Base-by-base conservation (phyloP, 1,139 yeast species). In the Zygoascus meyerae region DNA sequence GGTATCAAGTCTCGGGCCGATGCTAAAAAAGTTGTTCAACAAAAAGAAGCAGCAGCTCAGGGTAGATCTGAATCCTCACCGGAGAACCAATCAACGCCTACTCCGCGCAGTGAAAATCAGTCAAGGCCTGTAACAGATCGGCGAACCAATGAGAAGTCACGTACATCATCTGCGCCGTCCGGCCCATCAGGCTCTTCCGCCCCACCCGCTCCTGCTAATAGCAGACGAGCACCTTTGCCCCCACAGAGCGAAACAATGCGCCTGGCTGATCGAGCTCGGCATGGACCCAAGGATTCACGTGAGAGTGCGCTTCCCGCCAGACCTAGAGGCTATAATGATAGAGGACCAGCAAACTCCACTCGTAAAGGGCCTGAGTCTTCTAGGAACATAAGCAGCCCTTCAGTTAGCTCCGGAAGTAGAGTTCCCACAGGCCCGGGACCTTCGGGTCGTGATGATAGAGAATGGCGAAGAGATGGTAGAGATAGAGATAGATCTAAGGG, bases 381-480 rank as follows among this genome's bases (percentile, higher is more conserved):
- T 15, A 16, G 10, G n/a, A 44, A 30, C 15, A 29, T 34, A 6
- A 7, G 26, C 6, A 7, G 26, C 4, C 37, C 14, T 3, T 30
- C 46, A 5, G 55, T 55, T 8, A 56, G 55, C 5, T 52, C 58
- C 1, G 37, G 55, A 8, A 58, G 58, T 2, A 48, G 52, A 26
- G 55, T 55, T 18, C 59, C 59, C 8, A 53, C 56, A 54, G 55
- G 11, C 52, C 56, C 26, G 44, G 21, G 4, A 11, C 38, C 40
- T 10, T 40, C 34, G 2, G 26, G 11, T 11, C 31, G 37, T 7
- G 44, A 39, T 8, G 18, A 14, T 8, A 33, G 39, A 10, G 41
- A 45, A 34, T 26, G 44, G 37, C 11, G 42, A 11, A 40, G 45
- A 21, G 44, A 35, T 15, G 28, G 12, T 15, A 32, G 37, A 9